Conservation (phyloP, 345 rosid genomes). For the Dipteronia sinensis region DNA sequence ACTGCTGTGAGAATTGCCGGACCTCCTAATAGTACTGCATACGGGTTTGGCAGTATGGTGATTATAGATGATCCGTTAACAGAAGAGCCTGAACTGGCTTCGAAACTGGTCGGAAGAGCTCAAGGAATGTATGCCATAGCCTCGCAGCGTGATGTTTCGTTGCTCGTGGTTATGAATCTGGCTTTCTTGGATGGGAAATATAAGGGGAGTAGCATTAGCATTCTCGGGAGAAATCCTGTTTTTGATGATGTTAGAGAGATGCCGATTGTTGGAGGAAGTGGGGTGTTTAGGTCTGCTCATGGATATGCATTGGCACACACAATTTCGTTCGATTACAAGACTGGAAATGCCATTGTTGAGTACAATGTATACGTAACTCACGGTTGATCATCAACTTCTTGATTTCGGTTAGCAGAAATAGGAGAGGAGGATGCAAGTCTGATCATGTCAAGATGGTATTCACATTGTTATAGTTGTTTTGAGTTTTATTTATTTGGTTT, state of each 20-base stretch:
- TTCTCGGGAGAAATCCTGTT: constrained; percentile 36
- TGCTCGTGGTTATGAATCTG: constrained; percentile 41
- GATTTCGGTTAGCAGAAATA: no score
- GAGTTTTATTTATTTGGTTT: constrained; percentile 9
- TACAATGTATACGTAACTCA: constrained; percentile 41
- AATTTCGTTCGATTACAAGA: constrained; percentile 20
- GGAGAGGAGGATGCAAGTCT: no score
- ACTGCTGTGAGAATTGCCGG: constrained; percentile 25
- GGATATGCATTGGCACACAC: constrained; percentile 46
- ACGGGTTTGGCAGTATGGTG: constrained; percentile 26
- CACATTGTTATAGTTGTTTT: not conserved
- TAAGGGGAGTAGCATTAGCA: constrained; percentile 43
- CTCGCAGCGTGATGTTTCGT: constrained; percentile 22
- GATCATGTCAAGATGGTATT: not conserved
- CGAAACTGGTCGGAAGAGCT: constrained; percentile 44
- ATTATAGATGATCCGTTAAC: constrained; percentile 36
- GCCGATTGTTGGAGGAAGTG: constrained; percentile 49
- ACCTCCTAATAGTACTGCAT: constrained; percentile 11
- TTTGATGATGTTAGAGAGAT: constrained; percentile 38
- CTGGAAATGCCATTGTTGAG: constrained; percentile 45
- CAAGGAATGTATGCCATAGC: constrained; percentile 38
- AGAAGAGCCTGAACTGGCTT: constrained; percentile 33
- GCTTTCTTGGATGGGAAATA: constrained; percentile 37
- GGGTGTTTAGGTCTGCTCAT: constrained; percentile 41
- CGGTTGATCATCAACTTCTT: constrained; percentile 8